Evolutionary conservation across 306 rosid genomes (phyloP).

Genomic region (Crataegus laevigata): DNA sequence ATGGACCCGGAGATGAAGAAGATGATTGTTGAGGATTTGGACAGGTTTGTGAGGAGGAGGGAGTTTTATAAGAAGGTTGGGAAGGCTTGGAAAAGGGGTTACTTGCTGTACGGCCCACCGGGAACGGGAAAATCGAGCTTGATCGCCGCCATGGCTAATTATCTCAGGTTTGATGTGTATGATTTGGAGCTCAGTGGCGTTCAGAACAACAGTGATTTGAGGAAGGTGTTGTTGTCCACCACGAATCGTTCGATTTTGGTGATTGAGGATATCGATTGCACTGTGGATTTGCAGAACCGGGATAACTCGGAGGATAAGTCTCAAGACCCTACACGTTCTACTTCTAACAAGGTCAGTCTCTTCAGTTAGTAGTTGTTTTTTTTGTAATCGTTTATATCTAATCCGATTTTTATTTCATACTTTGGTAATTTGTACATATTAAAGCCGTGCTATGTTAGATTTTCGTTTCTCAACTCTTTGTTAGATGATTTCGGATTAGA

Average conservation of each 20-base stretch:
- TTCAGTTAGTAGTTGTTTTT: no score
- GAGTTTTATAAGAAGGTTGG: constrained; percentile 36
- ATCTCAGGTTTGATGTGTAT: constrained; percentile 30
- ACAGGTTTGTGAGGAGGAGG: constrained; percentile 27
- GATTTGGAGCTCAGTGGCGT: constrained; percentile 29
- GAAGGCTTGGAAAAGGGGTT: constrained; percentile 47
- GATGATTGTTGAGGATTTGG: constrained; percentile 18
- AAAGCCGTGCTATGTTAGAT: no score
- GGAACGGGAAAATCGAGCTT: constrained; percentile 37
- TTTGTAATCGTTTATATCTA: no score
- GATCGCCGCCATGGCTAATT: constrained; percentile 47
- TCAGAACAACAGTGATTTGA: constrained; percentile 15
- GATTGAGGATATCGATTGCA: constrained; percentile 40
- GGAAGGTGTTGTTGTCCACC: constrained; percentile 17
- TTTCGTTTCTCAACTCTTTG: no score
- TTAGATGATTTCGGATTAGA: no score
- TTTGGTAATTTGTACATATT: no score
- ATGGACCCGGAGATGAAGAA: constrained; percentile 29
- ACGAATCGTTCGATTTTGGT: constrained; percentile 36
- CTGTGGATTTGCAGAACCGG: neutral
- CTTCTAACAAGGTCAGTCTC: neutral
- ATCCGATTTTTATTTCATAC: no score
- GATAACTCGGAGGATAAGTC: neutral
- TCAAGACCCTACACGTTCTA: no score
- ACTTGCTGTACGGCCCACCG: constrained; percentile 37